phyloP scores from a whole-genome alignment of 2,329 filamentous ascomycete species.

The Clarireedia paspali region DNA sequence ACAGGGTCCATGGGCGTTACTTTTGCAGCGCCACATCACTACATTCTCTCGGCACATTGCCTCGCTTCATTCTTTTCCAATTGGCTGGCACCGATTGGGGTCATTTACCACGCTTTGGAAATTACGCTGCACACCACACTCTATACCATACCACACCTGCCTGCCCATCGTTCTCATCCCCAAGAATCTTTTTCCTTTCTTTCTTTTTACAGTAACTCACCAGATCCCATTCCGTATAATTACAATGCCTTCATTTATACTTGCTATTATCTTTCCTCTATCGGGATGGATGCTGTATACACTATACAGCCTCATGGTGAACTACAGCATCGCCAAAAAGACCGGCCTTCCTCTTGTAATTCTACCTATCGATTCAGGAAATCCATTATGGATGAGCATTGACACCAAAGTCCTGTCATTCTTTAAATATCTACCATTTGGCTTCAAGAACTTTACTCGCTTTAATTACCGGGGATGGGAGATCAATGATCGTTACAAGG shows the following conservation, averaged over 20 bases:
- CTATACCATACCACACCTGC: not conserved
- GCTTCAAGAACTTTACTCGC: slow-evolving; percentile 6
- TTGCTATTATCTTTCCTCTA: not conserved
- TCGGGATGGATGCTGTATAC: not conserved
- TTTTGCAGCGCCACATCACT: too few relatives aligned
- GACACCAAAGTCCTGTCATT: slow-evolving; percentile 2
- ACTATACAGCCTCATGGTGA: not conserved
- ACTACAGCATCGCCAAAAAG: not conserved
- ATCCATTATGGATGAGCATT: slow-evolving; percentile 1
- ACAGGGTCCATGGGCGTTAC: too few relatives aligned
- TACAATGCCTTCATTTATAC: not conserved
- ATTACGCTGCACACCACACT: too few relatives aligned
- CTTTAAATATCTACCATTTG: not conserved
- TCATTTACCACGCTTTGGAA: too few relatives aligned
- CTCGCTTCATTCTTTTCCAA: too few relatives aligned
- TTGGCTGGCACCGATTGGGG: too few relatives aligned
- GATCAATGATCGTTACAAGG: slow-evolving; percentile 3
- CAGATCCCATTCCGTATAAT: not conserved
- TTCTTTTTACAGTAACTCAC: not conserved
- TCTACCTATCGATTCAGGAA: not conserved
- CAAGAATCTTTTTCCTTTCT: not conserved
- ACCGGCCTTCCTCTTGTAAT: not conserved
- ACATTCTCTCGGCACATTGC: too few relatives aligned
- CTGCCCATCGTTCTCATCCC: not conserved
- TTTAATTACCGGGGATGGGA: slow-evolving; percentile 7